A percentile compares a stretch with the other conserved stretches of the same genome.
Conservation (phyloP, 164 flowering plant species). For the Berberis thunbergii region DNA sequence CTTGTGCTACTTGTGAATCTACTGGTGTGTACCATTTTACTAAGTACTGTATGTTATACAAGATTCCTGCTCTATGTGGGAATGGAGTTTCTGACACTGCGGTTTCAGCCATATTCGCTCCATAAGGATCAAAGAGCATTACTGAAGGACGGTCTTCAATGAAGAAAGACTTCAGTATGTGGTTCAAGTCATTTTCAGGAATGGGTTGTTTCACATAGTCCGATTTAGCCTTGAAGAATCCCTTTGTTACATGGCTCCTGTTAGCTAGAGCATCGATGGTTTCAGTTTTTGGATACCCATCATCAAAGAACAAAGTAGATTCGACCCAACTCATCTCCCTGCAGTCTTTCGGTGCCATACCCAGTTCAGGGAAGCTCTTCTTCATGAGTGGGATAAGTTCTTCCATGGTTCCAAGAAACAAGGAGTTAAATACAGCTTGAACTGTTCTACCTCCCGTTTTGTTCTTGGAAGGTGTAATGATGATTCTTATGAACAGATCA, state of each 20-base stretch:
- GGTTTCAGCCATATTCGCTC: neutral
- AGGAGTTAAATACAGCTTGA: neutral
- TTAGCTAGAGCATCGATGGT: neutral
- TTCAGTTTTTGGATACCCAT: neutral
- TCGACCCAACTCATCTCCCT: constrained; percentile 4
- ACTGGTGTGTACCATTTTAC: too few species aligned
- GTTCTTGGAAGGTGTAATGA: neutral
- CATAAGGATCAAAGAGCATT: neutral
- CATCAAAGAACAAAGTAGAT: neutral
- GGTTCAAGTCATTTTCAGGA: neutral
- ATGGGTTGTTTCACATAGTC: neutral
- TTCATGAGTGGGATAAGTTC: neutral
- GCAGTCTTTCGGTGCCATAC: neutral
- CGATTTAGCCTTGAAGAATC: neutral
- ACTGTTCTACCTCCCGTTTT: neutral
- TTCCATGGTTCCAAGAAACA: constrained; percentile 2
- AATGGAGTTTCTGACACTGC: too few species aligned
- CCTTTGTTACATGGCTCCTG: neutral
- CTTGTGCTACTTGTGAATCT: too few species aligned
- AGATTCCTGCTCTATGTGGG: too few species aligned
- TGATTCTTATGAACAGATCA: neutral
- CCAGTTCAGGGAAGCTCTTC: neutral
- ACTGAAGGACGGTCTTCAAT: too few species aligned
- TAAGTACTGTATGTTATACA: too few species aligned
- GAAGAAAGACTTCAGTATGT: neutral